Base-by-base conservation (phyloP, 225 moss, liverwort and hornwort genomes). In the Pleurozium schreberi region DNA sequence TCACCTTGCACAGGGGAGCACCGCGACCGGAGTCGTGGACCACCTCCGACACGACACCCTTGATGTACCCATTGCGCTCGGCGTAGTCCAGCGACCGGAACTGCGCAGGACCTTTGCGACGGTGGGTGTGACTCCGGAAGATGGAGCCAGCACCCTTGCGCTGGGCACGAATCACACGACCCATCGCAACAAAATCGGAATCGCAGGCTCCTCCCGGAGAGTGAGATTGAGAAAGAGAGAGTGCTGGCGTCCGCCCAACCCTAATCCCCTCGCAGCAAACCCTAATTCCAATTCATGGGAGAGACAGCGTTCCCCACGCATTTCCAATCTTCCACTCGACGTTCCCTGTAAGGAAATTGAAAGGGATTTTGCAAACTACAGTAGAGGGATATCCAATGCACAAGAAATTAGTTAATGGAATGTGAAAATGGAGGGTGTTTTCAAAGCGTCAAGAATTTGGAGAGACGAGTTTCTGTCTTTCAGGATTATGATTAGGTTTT, bases 51-150 rank as follows among this genome's bases (percentile, higher is more conserved):
- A 96, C 94, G 22, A 97, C 96, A 31, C 96, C 96, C 86, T 97
- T 96, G 93, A 96, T 97, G 93, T 97, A 97, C 31, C 96, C 95
- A 92, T 96, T 97, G 85, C 95, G 93, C 89, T 97, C 95, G 69
- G 96, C 94, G 78, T 91, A 97, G 73, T 97, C 95, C 78, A 97
- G 92, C 83, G 93, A 95, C 6, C 96, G 89, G 91, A 97, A 96
- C 77, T 92, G 92, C 18, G 96, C 96, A 9, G 95, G 91, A 30
- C 96, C 96, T 86, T 96, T 97, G 53, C 96, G 91, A 65, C 95
- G 90, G 74, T 96, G 96, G 1, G 95, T 95, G 89, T 96, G 96
- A 8, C 95, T 94, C 68, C 93, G 78, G 79, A 96, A 96, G 85
- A 96, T 96, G 74, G 95, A 95, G 34, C 96, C 95, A 59, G 95